phyloP scores from a whole-genome alignment of 345 rosid genomes.

The Hirschfeldia incana region DNA sequence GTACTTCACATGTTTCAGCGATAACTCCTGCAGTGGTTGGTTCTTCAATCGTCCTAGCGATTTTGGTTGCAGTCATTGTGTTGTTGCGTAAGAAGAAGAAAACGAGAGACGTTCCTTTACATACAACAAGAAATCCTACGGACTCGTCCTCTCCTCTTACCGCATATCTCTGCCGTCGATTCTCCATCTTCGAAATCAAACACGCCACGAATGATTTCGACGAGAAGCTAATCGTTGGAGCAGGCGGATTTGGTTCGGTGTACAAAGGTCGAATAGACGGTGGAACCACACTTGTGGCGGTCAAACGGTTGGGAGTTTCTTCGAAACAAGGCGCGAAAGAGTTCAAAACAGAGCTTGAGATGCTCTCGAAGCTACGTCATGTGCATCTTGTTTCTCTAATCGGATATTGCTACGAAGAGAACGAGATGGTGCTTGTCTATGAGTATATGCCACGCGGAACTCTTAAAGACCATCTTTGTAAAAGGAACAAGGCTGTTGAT shows the following conservation, averaged over 20 bases:
- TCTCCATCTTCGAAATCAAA: neutral
- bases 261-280: neutral
- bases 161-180: neutral
- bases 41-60: neutral
- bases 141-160: neutral
- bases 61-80: neutral
- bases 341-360: neutral
- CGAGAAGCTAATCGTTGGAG: neutral
- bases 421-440: neutral
- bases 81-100: neutral
- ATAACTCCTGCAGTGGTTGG: conserved; percentile 10
- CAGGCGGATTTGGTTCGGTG: neutral
- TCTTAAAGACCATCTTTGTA: neutral
- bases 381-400: neutral
- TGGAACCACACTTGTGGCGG: neutral
- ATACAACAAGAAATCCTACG: conserved; percentile 45
- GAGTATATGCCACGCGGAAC: neutral
- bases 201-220: neutral
- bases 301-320: neutral
- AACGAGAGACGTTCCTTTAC: neutral
- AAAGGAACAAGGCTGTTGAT: neutral
- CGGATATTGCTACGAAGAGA: neutral
- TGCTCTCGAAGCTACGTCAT: neutral
- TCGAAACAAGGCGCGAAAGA: neutral
- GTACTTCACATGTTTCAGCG: neutral